phyloP scores from a whole-genome alignment of 139 green algal genomes.

The Tetradesmus lagerheimii region DNA sequence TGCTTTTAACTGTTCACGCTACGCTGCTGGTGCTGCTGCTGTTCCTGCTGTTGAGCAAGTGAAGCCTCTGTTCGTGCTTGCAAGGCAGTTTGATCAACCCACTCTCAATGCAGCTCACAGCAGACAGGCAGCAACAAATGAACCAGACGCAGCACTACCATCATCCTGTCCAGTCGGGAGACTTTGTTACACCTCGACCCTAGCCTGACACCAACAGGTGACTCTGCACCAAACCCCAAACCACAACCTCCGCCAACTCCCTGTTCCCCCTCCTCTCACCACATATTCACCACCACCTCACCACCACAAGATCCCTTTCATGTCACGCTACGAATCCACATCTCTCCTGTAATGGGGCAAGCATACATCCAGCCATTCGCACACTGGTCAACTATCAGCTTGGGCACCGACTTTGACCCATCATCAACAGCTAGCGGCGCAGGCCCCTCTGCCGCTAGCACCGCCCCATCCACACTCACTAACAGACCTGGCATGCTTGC shows the following conservation, averaged over 20 bases:
- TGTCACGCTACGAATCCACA: conserved; percentile 12
- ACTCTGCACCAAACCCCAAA: not conserved
- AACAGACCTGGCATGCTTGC: not conserved
- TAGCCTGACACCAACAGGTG: not conserved
- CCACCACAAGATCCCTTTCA: not conserved
- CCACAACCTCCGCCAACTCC: not conserved
- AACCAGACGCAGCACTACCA: too few species aligned
- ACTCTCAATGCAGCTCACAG: not conserved
- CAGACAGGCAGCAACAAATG: not conserved
- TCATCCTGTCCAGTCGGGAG: too few species aligned
- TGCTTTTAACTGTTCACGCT: not conserved
- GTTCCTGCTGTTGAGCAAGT: not conserved
- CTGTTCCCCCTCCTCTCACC: too few species aligned
- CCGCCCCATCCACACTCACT: conserved; percentile 21
- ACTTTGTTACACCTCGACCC: not conserved
- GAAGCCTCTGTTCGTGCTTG: not conserved
- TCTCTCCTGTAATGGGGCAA: conserved; percentile 30
- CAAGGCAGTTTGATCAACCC: not conserved
- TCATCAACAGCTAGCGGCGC: not conserved
- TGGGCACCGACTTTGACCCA: not conserved
- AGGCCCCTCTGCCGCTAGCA: not conserved
- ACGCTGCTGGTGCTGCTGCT: not conserved
- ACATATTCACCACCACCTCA: not conserved
- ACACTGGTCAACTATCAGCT: conserved; percentile 11
- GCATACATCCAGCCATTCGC: conserved; percentile 32